Conservation (phyloP, 768 basidiomycete genomes). For the Russula lepida region DNA sequence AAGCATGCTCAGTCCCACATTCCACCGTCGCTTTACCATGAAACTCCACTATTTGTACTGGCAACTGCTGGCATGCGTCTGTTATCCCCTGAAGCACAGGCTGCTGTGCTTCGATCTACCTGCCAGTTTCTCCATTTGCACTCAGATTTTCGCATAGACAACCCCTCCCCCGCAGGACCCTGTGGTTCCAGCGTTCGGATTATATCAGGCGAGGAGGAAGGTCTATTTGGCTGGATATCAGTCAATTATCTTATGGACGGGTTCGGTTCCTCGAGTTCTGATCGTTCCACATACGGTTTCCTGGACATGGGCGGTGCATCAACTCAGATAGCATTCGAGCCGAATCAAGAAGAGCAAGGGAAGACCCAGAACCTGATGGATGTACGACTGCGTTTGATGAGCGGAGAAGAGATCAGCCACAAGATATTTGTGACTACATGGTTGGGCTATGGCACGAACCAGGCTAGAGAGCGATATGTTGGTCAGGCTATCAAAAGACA, state of each 20-base stretch:
- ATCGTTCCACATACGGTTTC: slow-evolving; percentile 89
- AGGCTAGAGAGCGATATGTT: slow-evolving; percentile 91
- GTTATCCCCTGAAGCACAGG: slow-evolving; percentile 58
- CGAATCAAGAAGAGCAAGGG: slow-evolving; percentile 46
- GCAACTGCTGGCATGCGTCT: slow-evolving; percentile 98
- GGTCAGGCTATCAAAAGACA: slow-evolving; percentile 53
- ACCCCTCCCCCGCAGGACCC: slow-evolving; percentile 56
- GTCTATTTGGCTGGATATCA: slow-evolving; percentile 97
- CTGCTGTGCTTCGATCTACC: slow-evolving; percentile 61
- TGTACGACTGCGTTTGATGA: slow-evolving; percentile 72
- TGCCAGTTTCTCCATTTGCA: slow-evolving; percentile 69
- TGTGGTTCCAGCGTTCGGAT: slow-evolving; percentile 92
- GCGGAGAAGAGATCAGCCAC: slow-evolving; percentile 82
- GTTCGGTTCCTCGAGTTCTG: slow-evolving; percentile 49
- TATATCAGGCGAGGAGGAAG: slow-evolving; percentile 97
- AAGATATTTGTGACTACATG: slow-evolving; percentile 97
- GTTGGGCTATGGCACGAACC: slow-evolving; percentile 97
- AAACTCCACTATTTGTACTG: slow-evolving; percentile 87
- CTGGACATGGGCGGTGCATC: slow-evolving; percentile 99
- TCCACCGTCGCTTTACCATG: slow-evolving; percentile 74
- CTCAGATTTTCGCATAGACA: slow-evolving; percentile 72
- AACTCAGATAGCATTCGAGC: slow-evolving; percentile 98
- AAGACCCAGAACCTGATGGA: slow-evolving; percentile 60
- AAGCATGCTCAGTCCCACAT: slow-evolving; percentile 74
- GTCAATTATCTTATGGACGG: slow-evolving; percentile 99